Base-by-base conservation (phyloP, 2,329 filamentous ascomycete genomes). In the Phialophora macrospora region DNA sequence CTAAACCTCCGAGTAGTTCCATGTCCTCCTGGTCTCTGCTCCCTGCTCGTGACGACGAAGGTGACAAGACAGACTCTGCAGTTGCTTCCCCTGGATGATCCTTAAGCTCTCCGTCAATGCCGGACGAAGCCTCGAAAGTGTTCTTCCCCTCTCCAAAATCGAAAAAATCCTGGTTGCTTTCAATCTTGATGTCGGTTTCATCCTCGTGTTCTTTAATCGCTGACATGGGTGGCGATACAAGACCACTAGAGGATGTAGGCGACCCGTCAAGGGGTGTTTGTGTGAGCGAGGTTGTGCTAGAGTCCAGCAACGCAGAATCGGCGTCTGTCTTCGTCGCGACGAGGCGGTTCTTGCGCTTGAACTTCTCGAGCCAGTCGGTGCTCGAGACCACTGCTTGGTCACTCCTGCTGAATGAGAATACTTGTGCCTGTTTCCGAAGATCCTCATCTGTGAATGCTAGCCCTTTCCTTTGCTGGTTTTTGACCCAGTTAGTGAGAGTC, bases 281-380 rank as follows among this genome's bases (percentile, higher is more conserved):
- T 54, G 83, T 82, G 63, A 81, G 82, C 20, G 85, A 87, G 30
- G 86, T 75, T 28, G 80, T 78, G 3, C 83, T 84, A 20, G 85
- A 86, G 49, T 82, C 67, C 44, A 65, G 48, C 20, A 67, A 48
- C 14, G 60, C 66, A 22, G 62, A 62, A 41, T 66, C 81, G 38
- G 77, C 82, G 68, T 83, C 85, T 68, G 85, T 80, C 62, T 85
- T 84, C 26, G 84, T 85, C n/a, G 78, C 82, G 71, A 82, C 77
- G 11, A 89, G 74, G 69, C 85, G 88, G 76, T 96, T 90, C 80
- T 94, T 97, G 75, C 92, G 87, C 81, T 97, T 97, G 82, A 98
- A 98, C 76, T 95, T 96, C 74, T 97, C 92, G 38, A 98, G 84
- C 93, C 94, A 97, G 71, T 84, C 88, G 32, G 87, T 82, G 71